Base-by-base conservation (phyloP, 768 basidiomycete species). In the Termitomyces heimii region DNA sequence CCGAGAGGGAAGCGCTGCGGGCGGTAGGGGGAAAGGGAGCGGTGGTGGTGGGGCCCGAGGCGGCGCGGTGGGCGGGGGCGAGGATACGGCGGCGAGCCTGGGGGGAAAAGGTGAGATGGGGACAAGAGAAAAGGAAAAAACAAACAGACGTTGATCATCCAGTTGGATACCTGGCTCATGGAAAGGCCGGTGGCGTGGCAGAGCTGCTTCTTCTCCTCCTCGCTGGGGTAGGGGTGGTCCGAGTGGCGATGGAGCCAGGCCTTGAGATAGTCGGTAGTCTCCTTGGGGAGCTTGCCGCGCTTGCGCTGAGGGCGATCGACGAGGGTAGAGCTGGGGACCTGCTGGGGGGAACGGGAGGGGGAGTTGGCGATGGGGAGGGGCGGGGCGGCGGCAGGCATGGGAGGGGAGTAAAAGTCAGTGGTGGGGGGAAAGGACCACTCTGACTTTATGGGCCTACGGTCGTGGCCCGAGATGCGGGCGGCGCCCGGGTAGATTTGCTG, bases 141-240 rank as follows among this genome's bases (percentile, higher is more conserved):
- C 34, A 37, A 14, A 0, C 35, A 56, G 43, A 79, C 91, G 64
- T 93, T 93, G 66, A 93, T 93, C 91, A 93, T 93, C 91, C 91
- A 93, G 69, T 93, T 93, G 53, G 89, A 91, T 0, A 93, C 89
- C 71, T 94, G 91, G 71, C 80, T 84, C 89, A 93, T 93, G 74
- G 85, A 89, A 61, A 94, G 74, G 26, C 89, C 89, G 1, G 91
- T 94, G 40, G 88, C 88, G 64, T 88, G 83, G 71, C 91, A 93
- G 62, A 94, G 74, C 68, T 89, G 88, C 67, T 92, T 92, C 74
- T 94, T 94, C 78, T 93, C 91, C 60, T 92, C 89, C 69, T 94
- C 91, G 63, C 84, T 86, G 32, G 91, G 91, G 69, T 94, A 94
- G 26, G 91, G 91, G 64, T 93, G 92, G 68, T 93, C 91, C 2